Base-by-base conservation (phyloP, 345 rosid species). In the Melaleuca alternifolia region DNA sequence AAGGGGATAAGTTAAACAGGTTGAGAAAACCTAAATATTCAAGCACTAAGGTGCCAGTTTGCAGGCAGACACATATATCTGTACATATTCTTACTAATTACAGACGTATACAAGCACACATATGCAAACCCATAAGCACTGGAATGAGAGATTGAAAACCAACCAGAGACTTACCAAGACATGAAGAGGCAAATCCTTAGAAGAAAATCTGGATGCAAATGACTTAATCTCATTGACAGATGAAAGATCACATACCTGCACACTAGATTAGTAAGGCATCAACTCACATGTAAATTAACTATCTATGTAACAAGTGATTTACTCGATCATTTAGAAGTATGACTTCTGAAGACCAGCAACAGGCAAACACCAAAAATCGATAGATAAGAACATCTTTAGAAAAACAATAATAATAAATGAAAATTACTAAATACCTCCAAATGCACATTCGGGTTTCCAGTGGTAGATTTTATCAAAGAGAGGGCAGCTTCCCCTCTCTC, bases 181-280 rank as follows among this genome's bases (percentile, higher is more conserved):
- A 92, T 97, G 96, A 89, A 97, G 89, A 1, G 96, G 99, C 82
- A 91, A 85, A 88, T 94, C 92, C 92, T 92, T 95, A 52, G 94
- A 89, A 88, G 94, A 96, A 87, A 97, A 94, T 88, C 91, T 94
- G 83, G 96, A 90, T 62, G 95, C 93, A 88, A 97, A 95, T 20
- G 97, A 94, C 93, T 95, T 96, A 89, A 97, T 88, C 37, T 94
- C 97, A 3, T 89, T 91, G 85, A 94, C 88, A 52, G 96, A 97
- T 30, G 97, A 96, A 89, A 97, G 94, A 92, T 97, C 98, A 86
- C 97, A 97, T 21, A 97, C 92, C 99, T 96, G 93, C 90, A 92
- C 90, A 87, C 86, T 84, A 88, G 30, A 50, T 23, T 75, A 30
- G 15, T 10, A 18, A 41, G 33, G 50, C 20, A 51, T 10, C 82